Conservation (phyloP, 306 rosid species). For the Cicer cuneatum region DNA sequence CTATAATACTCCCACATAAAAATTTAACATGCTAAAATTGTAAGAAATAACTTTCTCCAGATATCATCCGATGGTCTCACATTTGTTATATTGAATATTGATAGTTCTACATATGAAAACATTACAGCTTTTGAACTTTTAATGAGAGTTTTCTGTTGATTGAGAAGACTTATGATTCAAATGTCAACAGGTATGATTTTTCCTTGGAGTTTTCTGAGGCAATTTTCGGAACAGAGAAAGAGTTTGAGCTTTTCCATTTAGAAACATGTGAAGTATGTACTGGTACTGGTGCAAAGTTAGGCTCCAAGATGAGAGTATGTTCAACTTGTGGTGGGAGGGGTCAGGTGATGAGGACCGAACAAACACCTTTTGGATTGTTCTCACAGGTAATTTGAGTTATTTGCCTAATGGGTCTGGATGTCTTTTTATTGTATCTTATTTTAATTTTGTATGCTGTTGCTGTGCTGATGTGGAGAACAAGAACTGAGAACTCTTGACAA, state of each 20-base stretch:
- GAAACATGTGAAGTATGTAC: slow-evolving; percentile 91
- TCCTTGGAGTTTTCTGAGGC: slow-evolving; percentile 85
- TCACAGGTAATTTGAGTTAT: slow-evolving; percentile 73
- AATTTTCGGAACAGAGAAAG: slow-evolving; percentile 90
- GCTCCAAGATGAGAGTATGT: slow-evolving; percentile 90
- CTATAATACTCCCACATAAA: not conserved
- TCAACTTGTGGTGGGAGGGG: slow-evolving; percentile 99
- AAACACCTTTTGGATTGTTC: slow-evolving; percentile 98
- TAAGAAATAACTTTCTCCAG: slow-evolving; percentile 10
- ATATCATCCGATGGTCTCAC: slow-evolving; percentile 19
- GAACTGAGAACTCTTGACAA: not conserved
- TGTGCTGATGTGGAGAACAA: slow-evolving; percentile 27
- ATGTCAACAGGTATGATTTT: slow-evolving; percentile 83
- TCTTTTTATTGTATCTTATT: not conserved
- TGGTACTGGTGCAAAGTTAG: slow-evolving; percentile 85
- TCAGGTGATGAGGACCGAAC: slow-evolving; percentile 99
- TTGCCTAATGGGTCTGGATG: slow-evolving; percentile 27
- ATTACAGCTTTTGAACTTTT: slow-evolving; percentile 22
- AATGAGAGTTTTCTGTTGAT: slow-evolving; percentile 30
- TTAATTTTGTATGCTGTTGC: slow-evolving; percentile 31
- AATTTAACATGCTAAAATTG: not conserved
- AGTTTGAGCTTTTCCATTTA: slow-evolving; percentile 89
- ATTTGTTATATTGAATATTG: slow-evolving; percentile 17
- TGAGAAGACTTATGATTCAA: slow-evolving; percentile 50
- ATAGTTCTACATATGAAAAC: slow-evolving; percentile 21